Base-by-base conservation (phyloP, 2,329 filamentous ascomycete genomes). In the Neopestalotiopsis clavispora region DNA sequence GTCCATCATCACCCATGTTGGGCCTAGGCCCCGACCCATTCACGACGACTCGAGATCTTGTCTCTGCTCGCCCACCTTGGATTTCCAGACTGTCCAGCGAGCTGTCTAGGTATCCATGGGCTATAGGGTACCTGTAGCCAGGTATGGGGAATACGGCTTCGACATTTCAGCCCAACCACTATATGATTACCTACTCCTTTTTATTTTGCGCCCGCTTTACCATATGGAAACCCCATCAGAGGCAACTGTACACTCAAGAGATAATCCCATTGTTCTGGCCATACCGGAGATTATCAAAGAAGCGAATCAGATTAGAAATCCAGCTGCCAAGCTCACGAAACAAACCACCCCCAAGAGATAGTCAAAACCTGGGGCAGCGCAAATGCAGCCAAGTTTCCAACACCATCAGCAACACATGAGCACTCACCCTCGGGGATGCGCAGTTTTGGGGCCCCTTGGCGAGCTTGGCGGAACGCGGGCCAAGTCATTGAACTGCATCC, bases 401-500 rank as follows among this genome's bases (percentile, higher is more conserved):
- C 23, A 32, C 23, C 32, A 28, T 34, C 32, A 49, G n/a, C 56
- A 20, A 34, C 52, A 66, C 62, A 65, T 40, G 28, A 40, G 32
- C 34, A 34, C 17, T n/a, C 59, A 28, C 61, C 28, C 28, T 64
- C 61, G 61, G 61, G 57, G 61, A 64, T 34, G 28, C 40, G 28
- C 61, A 66, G 52, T 38, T 66, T 57, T 42, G 59, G 59, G 20
- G 65, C 14, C 45, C 62, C 65, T 67, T 67, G 65, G 65, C 28
- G 23, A 56, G 62, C 66, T 68, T 70, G 66, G 69, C 66, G 60
- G 32, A 23, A 38, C 57, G 59, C 63, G 61, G 23, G 69, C 69
- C 69, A 68, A 70, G 69, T 68, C 69, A 70, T 68, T 34, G 57
- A 40, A 68, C 69, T 64, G 66, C 63, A 58, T 70, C 63, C 40